Evolutionary conservation across 2,329 filamentous ascomycete species (phyloP), one percentile per base, ranked within the genome.

Genomic region (Claviceps sp.): DNA sequence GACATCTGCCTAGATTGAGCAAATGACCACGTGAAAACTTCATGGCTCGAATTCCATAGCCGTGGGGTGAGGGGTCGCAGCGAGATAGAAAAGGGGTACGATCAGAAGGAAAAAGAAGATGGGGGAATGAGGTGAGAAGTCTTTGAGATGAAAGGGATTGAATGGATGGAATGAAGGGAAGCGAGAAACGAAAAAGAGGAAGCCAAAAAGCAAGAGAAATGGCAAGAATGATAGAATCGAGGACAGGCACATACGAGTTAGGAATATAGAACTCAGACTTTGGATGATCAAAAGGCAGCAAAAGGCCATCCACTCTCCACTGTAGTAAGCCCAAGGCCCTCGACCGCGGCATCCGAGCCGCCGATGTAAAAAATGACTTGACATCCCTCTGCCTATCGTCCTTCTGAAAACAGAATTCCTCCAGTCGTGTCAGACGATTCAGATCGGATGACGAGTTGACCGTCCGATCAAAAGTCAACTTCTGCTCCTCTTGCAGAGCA

Each of bases 231-330:
- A 40, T 7, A 40, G 7, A 14, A 40, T 6, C n/a, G 7, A 1
- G 5, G 5, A 40, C 7, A 16, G 39, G 7, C 7, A 40, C 62
- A 47, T 55, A 62, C 62, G 59, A 58, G 17, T 63, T 64, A 3
- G 48, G 17, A 5, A 47, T 43, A 2, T 43, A 30, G 26, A 57
- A 58, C 4, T 50, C 49, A 4, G 54, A 43, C 16, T 54, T 46
- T 5, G 62, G 57, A 30, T 61, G 54, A 4, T 55, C 57, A 34
- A 53, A 60, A 4, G 62, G 60, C 14, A 61, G 19, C 4, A 64
- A 22, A 6, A 62, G 22, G 3, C 62, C 62, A 42, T 62, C 57
- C 0, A 40, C 34, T 7, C 50, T 45, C 62, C 62, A 64, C 14
- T 51, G 54, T 37, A 45, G 17, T 44, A 59, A 2, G 1, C 57